phyloP scores from a whole-genome alignment of 2,329 filamentous ascomycete species.

The Fusarium concolor region DNA sequence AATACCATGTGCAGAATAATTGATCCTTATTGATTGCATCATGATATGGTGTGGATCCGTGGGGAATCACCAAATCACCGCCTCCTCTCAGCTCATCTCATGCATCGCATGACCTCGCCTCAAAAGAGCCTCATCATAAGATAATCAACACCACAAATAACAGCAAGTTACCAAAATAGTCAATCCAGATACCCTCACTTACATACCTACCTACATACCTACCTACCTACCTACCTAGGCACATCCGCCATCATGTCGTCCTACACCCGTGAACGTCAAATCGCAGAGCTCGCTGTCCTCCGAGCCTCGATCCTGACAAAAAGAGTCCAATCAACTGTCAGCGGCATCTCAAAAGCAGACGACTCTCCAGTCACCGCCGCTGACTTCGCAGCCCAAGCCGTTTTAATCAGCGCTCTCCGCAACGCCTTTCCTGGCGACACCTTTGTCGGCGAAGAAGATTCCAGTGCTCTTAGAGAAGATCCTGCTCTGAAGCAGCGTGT shows the following conservation, averaged over 20 bases:
- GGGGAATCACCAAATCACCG: slow-evolving; percentile 6
- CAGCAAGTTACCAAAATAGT: neutral
- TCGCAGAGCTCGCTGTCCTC: slow-evolving; percentile 62
- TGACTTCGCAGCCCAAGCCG: slow-evolving; percentile 72
- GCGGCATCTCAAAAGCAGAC: slow-evolving; percentile 67
- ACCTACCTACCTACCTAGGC: neutral
- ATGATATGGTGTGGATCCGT: slow-evolving; percentile 7
- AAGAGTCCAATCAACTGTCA: slow-evolving; percentile 55
- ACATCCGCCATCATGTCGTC: slow-evolving; percentile 33
- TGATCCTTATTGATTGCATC: slow-evolving; percentile 5
- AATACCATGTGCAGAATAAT: neutral
- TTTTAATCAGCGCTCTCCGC: slow-evolving; percentile 68
- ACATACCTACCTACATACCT: neutral
- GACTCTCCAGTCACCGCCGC: slow-evolving; percentile 71
- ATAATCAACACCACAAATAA: neutral
- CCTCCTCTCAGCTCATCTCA: neutral
- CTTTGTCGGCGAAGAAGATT: slow-evolving; percentile 73
- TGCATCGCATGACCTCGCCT: neutral
- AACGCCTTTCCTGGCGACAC: slow-evolving; percentile 64
- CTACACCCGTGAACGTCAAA: slow-evolving; percentile 47
- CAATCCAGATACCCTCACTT: neutral
- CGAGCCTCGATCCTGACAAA: slow-evolving; percentile 69
- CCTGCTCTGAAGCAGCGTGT: slow-evolving; percentile 62
- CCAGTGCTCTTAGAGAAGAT: slow-evolving; percentile 63
- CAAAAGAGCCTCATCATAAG: neutral